Evolutionary conservation across 1,284 basidiomycete genomes (phyloP).

Genomic region (Papiliotrema laurentii): DNA sequence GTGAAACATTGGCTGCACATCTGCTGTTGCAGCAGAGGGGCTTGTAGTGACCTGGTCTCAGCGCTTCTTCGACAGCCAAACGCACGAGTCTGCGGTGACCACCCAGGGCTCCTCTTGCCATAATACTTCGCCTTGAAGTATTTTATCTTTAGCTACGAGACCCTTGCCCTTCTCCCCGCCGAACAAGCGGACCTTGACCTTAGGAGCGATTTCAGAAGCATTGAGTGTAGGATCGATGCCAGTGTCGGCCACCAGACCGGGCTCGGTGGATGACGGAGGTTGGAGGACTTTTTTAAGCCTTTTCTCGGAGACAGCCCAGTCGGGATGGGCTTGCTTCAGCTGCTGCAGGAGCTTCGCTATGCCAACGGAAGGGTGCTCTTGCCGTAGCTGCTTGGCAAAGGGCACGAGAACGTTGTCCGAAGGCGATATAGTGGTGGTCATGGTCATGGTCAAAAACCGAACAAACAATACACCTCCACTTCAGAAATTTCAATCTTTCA

Average conservation of each 20-base stretch:
- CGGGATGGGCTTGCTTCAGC: constrained; percentile 57
- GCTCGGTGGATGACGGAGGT: constrained; percentile 22
- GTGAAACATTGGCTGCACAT: constrained; percentile 41
- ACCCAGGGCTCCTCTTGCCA: constrained; percentile 67
- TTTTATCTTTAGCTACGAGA: constrained; percentile 63
- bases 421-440: constrained; percentile 3
- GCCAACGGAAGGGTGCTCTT: constrained; percentile 61
- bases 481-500: too few relatives aligned
- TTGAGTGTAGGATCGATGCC: constrained; percentile 64
- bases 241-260: constrained; percentile 56
- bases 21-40: constrained; percentile 12
- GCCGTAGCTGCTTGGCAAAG: constrained; percentile 50
- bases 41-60: constrained; percentile 21
- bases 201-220: constrained; percentile 58
- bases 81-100: constrained; percentile 41
- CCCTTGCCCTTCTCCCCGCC: constrained; percentile 74
- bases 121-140: constrained; percentile 65
- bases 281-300: constrained; percentile 62
- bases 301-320: constrained; percentile 76
- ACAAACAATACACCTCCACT: too few relatives aligned
- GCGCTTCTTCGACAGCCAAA: not conserved
- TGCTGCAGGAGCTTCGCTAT: constrained; percentile 64
- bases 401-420: constrained; percentile 53
- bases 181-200: constrained; percentile 66
- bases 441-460: too few relatives aligned